Evolutionary conservation across 2,329 filamentous ascomycete species (phyloP).

Genomic region (Ophiostoma ips): DNA sequence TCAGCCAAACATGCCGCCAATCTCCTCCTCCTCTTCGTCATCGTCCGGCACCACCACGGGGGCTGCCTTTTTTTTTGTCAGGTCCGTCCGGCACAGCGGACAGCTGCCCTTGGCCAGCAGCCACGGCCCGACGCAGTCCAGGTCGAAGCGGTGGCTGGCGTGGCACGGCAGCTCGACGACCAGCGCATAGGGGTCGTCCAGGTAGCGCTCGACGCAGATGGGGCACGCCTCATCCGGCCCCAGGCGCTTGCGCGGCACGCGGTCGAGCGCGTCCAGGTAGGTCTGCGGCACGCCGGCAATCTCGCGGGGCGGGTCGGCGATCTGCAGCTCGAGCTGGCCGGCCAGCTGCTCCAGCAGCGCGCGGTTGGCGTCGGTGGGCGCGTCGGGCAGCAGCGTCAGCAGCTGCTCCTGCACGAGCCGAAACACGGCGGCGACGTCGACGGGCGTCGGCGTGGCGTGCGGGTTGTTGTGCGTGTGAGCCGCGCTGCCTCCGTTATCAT

Average conservation of each 20-base stretch:
- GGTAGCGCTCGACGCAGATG: constrained; percentile 48
- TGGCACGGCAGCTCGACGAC: constrained; percentile 52
- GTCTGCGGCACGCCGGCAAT: constrained; percentile 43
- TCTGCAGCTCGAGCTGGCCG: constrained; percentile 32
- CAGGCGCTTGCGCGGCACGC: constrained; percentile 38
- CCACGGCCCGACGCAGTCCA: constrained; percentile 57
- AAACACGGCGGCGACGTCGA: constrained; percentile 42
- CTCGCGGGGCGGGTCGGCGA: constrained; percentile 35
- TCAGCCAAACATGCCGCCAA: constrained; percentile 21
- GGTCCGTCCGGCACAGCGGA: constrained; percentile 47
- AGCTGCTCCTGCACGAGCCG: constrained; percentile 46
- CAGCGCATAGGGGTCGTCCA: constrained; percentile 48
- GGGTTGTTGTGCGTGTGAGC: constrained; percentile 28
- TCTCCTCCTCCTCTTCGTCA: constrained; percentile 39
- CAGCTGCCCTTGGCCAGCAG: constrained; percentile 49
- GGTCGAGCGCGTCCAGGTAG: constrained; percentile 45
- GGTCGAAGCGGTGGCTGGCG: constrained; percentile 43
- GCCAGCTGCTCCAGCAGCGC: constrained; percentile 37
- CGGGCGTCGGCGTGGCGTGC: constrained; percentile 45
- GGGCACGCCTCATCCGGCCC: constrained; percentile 40
- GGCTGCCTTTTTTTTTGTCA: constrained; percentile 42
- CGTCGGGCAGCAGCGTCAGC: constrained; percentile 33
- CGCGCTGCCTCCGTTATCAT: not conserved
- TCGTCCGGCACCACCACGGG: constrained; percentile 27
- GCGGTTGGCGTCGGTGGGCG: constrained; percentile 35